A percentile compares a stretch with the other conserved stretches of the same genome.
Evolutionary conservation across 2,329 filamentous ascomycete species (phyloP).

Genomic region (Talaromyces piceae): DNA sequence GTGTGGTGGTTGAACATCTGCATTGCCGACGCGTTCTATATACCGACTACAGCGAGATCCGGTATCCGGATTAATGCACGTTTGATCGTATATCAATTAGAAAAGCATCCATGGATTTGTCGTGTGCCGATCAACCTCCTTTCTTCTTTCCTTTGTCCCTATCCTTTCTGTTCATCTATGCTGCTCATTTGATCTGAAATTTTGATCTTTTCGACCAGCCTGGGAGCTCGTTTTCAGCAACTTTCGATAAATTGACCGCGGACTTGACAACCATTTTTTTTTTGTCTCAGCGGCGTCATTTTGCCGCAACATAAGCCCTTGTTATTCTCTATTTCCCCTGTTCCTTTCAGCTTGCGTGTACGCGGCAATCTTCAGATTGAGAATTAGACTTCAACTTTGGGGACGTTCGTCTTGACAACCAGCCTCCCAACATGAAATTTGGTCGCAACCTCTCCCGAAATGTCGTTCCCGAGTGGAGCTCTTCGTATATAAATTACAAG

Average conservation of each 20-base stretch:
- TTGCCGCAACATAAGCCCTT: too few relatives aligned
- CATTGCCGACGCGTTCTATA: neutral
- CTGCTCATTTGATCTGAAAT: neutral
- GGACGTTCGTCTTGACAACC: too few relatives aligned
- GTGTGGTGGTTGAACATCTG: too few relatives aligned
- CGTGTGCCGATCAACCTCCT: constrained; percentile 1
- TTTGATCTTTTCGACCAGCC: neutral
- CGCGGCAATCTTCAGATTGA: too few relatives aligned
- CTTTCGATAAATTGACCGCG: neutral
- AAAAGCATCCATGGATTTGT: constrained; percentile 6
- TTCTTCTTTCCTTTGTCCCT: constrained; percentile 6
- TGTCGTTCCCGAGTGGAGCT: constrained; percentile 45
- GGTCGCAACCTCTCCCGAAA: constrained; percentile 43
- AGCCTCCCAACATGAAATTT: constrained; percentile 40
- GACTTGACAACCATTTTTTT: neutral
- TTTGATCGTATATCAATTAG: neutral
- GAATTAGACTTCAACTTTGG: neutral
- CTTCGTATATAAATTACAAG: constrained; percentile 46
- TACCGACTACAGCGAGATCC: neutral
- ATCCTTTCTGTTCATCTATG: constrained; percentile 1
- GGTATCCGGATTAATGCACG: neutral
- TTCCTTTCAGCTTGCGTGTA: too few relatives aligned
- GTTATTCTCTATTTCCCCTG: too few relatives aligned
- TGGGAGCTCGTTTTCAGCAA: neutral
- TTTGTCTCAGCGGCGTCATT: neutral